Percentiles rank a stretch among this genome's conserved stretches.
These are phyloP conservation scores for Xylaria sp. DNA, from an alignment of 495 filamentous ascomycete genomes.

Conservation along the genomic window DNA sequence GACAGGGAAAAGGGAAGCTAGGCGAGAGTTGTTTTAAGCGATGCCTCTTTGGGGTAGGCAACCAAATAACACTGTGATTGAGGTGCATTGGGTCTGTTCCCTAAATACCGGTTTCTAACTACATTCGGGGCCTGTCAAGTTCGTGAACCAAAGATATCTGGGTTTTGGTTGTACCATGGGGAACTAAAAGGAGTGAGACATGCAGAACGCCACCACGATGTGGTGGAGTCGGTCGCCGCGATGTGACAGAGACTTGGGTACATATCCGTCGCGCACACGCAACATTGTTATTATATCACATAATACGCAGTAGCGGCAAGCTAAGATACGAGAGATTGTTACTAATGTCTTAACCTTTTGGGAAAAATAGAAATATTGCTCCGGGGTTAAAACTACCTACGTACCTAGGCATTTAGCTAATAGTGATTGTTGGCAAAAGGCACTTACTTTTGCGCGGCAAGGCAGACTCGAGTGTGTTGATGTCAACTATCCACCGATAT, in stretches of 20 bases:
- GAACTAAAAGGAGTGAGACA: constrained; percentile 39
- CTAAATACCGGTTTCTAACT: constrained; percentile 10
- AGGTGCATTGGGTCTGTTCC: not conserved
- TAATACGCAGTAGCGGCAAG: not conserved
- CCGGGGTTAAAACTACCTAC: not conserved
- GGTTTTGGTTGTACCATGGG: constrained; percentile 7
- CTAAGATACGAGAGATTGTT: not conserved
- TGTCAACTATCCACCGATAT: not conserved
- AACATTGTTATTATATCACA: constrained; percentile 3
- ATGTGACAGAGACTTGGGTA: constrained; percentile 18
- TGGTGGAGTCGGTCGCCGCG: constrained; percentile 34
- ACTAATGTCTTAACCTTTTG: not conserved
- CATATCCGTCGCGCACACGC: not conserved
- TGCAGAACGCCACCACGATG: constrained; percentile 39
- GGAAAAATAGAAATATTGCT: not conserved
- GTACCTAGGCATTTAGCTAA: not conserved
- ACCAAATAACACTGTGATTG: not conserved
- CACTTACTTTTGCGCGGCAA: not conserved
- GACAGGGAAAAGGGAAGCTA: not conserved
- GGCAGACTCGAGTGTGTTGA: not conserved
- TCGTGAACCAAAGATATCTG: constrained; percentile 7
- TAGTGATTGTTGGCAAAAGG: not conserved
- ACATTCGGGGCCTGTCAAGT: not conserved
- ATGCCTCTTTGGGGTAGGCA: not conserved
- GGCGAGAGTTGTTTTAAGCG: not conserved